phyloP scores from a whole-genome alignment of 345 rosid species.

The Eucalyptus brandiana region DNA sequence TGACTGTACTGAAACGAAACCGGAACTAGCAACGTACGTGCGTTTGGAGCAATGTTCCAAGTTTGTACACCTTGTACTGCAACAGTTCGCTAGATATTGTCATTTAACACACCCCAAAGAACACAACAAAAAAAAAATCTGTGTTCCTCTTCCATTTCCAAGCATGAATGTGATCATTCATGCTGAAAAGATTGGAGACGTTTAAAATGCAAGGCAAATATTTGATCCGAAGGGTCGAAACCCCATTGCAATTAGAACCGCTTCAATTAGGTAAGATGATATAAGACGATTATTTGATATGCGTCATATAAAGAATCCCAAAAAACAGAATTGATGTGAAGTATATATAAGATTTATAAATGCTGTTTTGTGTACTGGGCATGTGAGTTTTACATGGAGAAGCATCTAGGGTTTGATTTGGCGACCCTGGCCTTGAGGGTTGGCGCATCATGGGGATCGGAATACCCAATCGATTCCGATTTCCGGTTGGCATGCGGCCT shows the following conservation, averaged over 20 bases:
- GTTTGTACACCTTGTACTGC: not conserved
- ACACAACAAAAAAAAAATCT: not conserved
- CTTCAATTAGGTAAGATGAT: not conserved
- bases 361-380: not conserved
- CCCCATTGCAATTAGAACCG: not conserved
- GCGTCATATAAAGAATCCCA: fast-evolving
- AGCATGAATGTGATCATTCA: not conserved
- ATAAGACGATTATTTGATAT: not conserved
- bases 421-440: slow-evolving; percentile 5
- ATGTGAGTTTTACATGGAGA: slow-evolving; percentile 11
- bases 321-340: not conserved
- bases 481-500: slow-evolving; percentile 25
- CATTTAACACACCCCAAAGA: not conserved
- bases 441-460: slow-evolving; percentile 2
- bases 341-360: not conserved
- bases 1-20: not conserved
- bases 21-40: not conserved
- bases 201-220: not conserved
- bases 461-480: slow-evolving; percentile 16
- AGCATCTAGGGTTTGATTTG: slow-evolving; percentile 6
- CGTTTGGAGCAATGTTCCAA: not conserved
- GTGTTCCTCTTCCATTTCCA: not conserved
- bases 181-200: not conserved
- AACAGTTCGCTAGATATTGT: not conserved
- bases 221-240: not conserved